phyloP scores from a whole-genome alignment of 495 filamentous ascomycete genomes.

The Saxispiralis lemnorum region DNA sequence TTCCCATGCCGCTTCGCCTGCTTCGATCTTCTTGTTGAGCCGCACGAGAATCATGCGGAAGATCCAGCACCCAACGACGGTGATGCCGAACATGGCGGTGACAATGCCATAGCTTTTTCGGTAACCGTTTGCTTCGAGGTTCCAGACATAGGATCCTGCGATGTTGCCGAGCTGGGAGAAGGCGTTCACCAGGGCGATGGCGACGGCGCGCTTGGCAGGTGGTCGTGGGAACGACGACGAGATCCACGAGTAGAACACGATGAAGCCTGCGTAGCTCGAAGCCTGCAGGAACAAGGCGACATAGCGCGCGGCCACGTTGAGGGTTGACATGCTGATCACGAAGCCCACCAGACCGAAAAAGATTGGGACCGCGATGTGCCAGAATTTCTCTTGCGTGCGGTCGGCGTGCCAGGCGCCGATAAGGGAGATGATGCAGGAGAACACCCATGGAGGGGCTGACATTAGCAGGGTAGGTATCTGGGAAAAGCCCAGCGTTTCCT shows the following conservation, averaged over 20 bases:
- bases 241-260: slow-evolving; percentile 6
- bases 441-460: slow-evolving; percentile 34
- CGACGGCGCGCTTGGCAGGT: slow-evolving; percentile 1
- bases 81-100: no score
- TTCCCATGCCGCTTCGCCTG: no score
- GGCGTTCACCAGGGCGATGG: slow-evolving; percentile 5
- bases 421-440: slow-evolving; percentile 12
- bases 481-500: slow-evolving; percentile 44
- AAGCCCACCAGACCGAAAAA: slow-evolving; percentile 52
- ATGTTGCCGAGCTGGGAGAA: not conserved
- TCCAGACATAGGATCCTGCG: no score
- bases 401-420: slow-evolving; percentile 21
- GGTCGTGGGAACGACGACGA: slow-evolving; percentile 2
- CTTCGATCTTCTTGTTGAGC: no score
- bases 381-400: slow-evolving; percentile 42
- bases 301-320: slow-evolving; percentile 6
- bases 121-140: no score
- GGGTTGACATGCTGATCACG: slow-evolving; percentile 54
- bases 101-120: no score
- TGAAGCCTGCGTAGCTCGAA: slow-evolving; percentile 3
- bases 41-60: no score
- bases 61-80: no score
- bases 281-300: slow-evolving; percentile 1
- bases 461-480: slow-evolving; percentile 64
- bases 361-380: slow-evolving; percentile 53